Evolutionary conservation across 2,329 filamentous ascomycete genomes (phyloP), one percentile per base, ranked within the genome.

Genomic region (Rutstroemia sp.): DNA sequence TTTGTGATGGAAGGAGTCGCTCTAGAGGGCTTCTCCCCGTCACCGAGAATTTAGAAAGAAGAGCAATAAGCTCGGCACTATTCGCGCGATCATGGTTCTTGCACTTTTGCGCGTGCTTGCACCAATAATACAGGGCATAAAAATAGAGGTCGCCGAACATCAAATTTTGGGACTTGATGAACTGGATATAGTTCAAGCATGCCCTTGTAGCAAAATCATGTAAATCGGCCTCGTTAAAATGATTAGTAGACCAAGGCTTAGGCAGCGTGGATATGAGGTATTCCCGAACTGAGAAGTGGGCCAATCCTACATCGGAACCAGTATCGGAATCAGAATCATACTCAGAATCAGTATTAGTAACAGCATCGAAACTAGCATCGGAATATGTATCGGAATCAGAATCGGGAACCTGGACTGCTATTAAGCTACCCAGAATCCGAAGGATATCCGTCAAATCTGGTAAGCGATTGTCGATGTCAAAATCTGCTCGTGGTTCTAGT

Each of bases 51-150:
- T 23, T 5, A 3, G 23, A 23, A 23, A 23, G 23, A 23, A 23
- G 5, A 10, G 27, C 8, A 30, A 9, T 10, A 30, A 30, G 3
- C 10, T 30, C 9, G 7, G 27, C 27, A 30, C 27, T 30, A 30
- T 30, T 30, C 10, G 27, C 9, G 27, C 27, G 27, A 30, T 12
- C 8, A 30, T 30, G 27, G 27, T 4, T 4, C 8, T 12, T 30
- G 8, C 10, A 10, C 8, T 30, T 30, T 30, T 10, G 8, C 27
- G 8, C 27, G 57, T 34, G 51, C 57, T n/a, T 57, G 57, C 16
- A 23, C 12, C 21, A 58, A 59, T 49, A 25, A 45, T 3, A 34
- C 54, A 16, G 37, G 53, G 18, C 47, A 45, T 41, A 58, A 58
- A 41, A 30, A 30, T 3, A 8, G 27, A 30, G 27, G 27, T 10